phyloP scores from a whole-genome alignment of 2,329 filamentous ascomycete species.

The Aspergillus pseudonomiae region DNA sequence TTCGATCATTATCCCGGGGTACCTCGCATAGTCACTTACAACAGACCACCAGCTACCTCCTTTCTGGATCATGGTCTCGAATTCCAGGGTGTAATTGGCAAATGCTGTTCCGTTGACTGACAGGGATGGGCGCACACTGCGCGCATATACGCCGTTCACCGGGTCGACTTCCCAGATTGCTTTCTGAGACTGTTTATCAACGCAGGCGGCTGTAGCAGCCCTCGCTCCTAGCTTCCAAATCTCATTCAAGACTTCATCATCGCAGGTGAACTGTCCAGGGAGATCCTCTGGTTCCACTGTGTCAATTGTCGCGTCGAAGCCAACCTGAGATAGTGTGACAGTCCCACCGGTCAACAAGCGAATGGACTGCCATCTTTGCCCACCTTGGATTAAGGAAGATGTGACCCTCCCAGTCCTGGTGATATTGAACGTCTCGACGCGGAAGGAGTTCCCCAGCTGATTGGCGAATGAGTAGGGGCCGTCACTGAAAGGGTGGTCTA shows the following conservation, averaged over 20 bases:
- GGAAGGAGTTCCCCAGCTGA: not conserved
- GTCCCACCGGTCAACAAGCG: not conserved
- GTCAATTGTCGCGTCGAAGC: not conserved
- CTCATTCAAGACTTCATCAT: not conserved
- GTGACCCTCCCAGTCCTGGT: not conserved
- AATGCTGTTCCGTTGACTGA: not conserved
- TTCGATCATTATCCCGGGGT: accelerated
- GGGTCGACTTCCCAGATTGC: not conserved
- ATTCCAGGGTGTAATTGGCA: not conserved
- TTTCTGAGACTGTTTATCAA: not conserved
- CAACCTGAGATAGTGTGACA: not conserved
- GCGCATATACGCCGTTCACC: not conserved
- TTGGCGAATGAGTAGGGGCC: not conserved
- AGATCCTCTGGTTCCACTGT: not conserved
- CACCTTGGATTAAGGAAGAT: not conserved
- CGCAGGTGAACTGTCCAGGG: not conserved
- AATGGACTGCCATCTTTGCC: not conserved
- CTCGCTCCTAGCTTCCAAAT: not conserved
- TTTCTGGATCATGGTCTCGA: not conserved
- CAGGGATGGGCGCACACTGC: not conserved
- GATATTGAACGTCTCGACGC: not conserved
- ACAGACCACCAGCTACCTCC: not conserved
- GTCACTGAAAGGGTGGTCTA: not conserved
- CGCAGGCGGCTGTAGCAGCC: not conserved
- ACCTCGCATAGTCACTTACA: not conserved